Percentiles rank a stretch among this genome's conserved stretches.
These are phyloP conservation scores for Pseudoneurospora amorphoporcata DNA, from an alignment of 495 filamentous ascomycete species.

Conservation along the genomic window DNA sequence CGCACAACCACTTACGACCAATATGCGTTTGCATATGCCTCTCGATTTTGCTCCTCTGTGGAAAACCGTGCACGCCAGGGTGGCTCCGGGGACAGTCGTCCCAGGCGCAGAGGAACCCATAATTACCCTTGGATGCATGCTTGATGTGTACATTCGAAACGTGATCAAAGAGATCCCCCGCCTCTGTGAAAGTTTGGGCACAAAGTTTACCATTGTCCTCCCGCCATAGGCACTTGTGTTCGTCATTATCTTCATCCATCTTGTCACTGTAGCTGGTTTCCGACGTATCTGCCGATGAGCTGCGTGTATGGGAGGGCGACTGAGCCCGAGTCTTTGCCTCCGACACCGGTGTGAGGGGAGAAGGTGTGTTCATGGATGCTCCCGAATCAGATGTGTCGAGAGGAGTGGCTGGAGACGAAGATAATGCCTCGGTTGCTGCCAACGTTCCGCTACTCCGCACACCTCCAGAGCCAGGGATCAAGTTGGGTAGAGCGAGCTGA, in stretches of 20 bases:
- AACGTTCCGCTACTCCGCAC: background rate
- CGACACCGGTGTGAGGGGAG: conserved; percentile 18
- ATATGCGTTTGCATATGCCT: conserved; percentile 55
- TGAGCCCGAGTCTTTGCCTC: conserved; percentile 6
- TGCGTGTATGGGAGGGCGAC: conserved; percentile 5
- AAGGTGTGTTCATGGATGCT: conserved; percentile 16
- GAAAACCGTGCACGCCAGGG: conserved; percentile 34
- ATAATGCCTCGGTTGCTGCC: conserved; percentile 13
- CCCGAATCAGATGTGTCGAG: conserved; percentile 20
- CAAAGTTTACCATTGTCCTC: conserved; percentile 16
- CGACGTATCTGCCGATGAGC: conserved; percentile 11
- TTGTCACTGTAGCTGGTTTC: background rate
- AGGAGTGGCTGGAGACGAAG: conserved; percentile 15
- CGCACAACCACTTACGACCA: conserved; percentile 38
- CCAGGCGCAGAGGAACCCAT: conserved; percentile 27
- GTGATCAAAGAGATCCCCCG: conserved; percentile 22
- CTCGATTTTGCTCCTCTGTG: conserved; percentile 49
- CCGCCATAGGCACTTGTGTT: conserved; percentile 24
- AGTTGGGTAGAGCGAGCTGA: background rate
- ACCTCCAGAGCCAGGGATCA: background rate
- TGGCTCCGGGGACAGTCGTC: conserved; percentile 30
- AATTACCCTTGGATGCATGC: conserved; percentile 21
- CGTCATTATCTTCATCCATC: conserved; percentile 5
- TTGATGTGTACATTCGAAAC: conserved; percentile 20
- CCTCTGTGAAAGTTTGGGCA: conserved; percentile 12